Evolutionary conservation across 371 early-diverging fungal genomes (phyloP).

Genomic region (Mucor piriformis): DNA sequence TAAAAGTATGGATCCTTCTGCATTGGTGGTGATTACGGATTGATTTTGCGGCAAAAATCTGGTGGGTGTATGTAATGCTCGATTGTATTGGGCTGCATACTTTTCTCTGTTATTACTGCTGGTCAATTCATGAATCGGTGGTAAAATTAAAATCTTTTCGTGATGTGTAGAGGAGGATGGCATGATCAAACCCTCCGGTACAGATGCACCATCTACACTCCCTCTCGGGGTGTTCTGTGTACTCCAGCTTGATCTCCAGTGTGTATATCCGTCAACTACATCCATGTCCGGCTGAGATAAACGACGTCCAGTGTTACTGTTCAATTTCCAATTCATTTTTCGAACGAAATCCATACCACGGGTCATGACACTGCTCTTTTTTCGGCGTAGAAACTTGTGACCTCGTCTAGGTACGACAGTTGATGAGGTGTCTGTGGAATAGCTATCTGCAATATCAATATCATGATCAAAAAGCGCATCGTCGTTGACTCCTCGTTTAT

Average conservation of each 20-base stretch:
- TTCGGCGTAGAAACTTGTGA: slow-evolving; percentile 1
- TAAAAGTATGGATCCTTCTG: slow-evolving; percentile 42
- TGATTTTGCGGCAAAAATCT: slow-evolving; percentile 59
- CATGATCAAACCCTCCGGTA: slow-evolving; percentile 9
- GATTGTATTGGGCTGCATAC: slow-evolving; percentile 3
- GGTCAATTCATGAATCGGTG: slow-evolving; percentile 4
- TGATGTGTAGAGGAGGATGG: background rate
- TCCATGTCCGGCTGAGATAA: slow-evolving; percentile 21
- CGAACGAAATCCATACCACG: slow-evolving; percentile 22
- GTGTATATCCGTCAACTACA: background rate
- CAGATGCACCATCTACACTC: slow-evolving; percentile 7
- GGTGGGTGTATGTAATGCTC: slow-evolving; percentile 50
- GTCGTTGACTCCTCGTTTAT: background rate
- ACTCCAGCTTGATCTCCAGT: slow-evolving; percentile 13
- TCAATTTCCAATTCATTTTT: slow-evolving; percentile 20
- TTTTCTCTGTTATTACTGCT: background rate
- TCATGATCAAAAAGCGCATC: slow-evolving; percentile 1
- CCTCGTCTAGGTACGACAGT: background rate
- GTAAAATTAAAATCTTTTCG: background rate
- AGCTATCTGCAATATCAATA: background rate
- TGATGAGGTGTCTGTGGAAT: slow-evolving; percentile 5
- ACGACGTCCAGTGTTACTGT: background rate
- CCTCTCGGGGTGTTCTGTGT: slow-evolving; percentile 19
- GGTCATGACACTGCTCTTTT: slow-evolving; percentile 12
- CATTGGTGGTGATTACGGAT: slow-evolving; percentile 58